Percentiles rank a stretch among this genome's conserved stretches.
Evolutionary conservation across 2,329 filamentous ascomycete species (phyloP).

Genomic region (Ceratocystis cubensis): DNA sequence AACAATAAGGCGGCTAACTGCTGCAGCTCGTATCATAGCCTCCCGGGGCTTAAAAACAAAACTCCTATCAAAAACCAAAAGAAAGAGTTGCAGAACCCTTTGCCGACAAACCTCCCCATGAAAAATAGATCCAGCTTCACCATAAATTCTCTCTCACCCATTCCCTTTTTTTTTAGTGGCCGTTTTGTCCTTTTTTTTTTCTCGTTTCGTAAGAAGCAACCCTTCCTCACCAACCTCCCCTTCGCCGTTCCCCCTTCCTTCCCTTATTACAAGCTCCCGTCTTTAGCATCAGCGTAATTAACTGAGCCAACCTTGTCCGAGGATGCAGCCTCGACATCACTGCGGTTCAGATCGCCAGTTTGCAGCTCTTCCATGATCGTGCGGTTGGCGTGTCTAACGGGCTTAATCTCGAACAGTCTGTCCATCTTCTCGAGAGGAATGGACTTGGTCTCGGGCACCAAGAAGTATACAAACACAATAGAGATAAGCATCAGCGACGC

Average conservation of each 20-base stretch:
- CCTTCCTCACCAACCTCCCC: not conserved
- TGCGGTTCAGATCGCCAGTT: conserved; percentile 27
- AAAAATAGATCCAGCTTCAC: not conserved
- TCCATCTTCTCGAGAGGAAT: conserved; percentile 55
- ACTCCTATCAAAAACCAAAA: not conserved
- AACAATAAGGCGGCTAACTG: not conserved
- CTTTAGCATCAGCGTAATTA: conserved; percentile 19
- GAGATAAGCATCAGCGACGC: conserved; percentile 48
- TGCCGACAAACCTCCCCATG: not conserved
- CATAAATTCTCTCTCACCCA: not conserved
- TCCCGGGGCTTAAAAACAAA: not conserved
- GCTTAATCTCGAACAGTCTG: conserved; percentile 42
- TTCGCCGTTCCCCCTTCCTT: not conserved
- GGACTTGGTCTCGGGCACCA: conserved; percentile 53
- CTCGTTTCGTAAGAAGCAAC: not conserved
- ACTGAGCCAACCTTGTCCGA: conserved; percentile 25
- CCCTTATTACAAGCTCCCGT: conserved; percentile 5
- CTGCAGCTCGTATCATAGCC: not conserved
- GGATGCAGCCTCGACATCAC: conserved; percentile 24
- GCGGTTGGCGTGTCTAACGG: conserved; percentile 34
- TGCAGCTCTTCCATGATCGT: conserved; percentile 34
- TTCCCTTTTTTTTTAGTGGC: not conserved
- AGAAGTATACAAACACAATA: conserved; percentile 47
- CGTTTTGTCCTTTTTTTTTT: not conserved
- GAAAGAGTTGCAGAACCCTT: not conserved